Conservation (phyloP, 2,329 filamentous ascomycete genomes). For the Aspergillus sp. region DNA sequence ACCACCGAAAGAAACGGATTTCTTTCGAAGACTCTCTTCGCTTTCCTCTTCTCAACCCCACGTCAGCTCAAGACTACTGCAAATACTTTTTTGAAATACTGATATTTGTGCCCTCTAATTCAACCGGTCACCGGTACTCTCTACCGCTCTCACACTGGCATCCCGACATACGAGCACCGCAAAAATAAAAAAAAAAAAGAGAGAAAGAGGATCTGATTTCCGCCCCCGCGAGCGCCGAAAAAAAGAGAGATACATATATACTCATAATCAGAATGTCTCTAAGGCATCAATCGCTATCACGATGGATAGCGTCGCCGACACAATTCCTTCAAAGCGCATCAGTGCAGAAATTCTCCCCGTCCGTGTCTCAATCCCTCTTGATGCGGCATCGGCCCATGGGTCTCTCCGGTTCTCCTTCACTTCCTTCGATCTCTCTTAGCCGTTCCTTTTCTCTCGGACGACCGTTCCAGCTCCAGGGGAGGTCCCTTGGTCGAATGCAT, state of each 20-base stretch:
- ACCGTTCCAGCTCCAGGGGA: not conserved
- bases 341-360: not conserved
- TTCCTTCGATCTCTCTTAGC: too few relatives aligned
- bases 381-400: not conserved
- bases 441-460: not conserved
- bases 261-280: slow-evolving; percentile 5
- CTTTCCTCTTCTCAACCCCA: not conserved
- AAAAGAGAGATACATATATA: not conserved
- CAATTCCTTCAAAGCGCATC: not conserved
- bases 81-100: not conserved
- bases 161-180: not conserved
- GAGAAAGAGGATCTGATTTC: not conserved
- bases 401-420: not conserved
- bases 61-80: not conserved
- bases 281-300: slow-evolving; percentile 5
- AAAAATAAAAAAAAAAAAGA: not conserved
- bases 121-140: not conserved
- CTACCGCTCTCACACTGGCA: not conserved
- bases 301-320: not conserved
- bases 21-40: not conserved
- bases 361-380: not conserved
- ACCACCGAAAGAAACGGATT: not conserved
- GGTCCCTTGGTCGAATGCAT: not conserved
- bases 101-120: not conserved
- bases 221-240: not conserved